Evolutionary conservation across 345 rosid species (phyloP).

Genomic region (Brassica napus): Da-Ae NC_063450.1:43342001-43342500

Average conservation of each 20-base stretch:
- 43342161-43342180: slow-evolving; percentile 13
- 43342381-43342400: slow-evolving; percentile 10
- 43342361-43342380: slow-evolving; percentile 33
- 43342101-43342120: background rate
- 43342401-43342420: slow-evolving; percentile 6
- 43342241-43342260: background rate
- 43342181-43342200: background rate
- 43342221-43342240: background rate
- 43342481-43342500: no score
- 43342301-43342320: slow-evolving; percentile 21
- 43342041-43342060: slow-evolving; percentile 6
- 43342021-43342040: slow-evolving; percentile 21
- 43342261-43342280: background rate
- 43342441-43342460: background rate
- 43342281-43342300: background rate
- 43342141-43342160: background rate
- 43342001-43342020: slow-evolving; percentile 30
- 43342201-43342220: slow-evolving; percentile 22
- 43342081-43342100: background rate
- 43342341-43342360: slow-evolving; percentile 11
- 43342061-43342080: slow-evolving; percentile 22
- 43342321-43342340: slow-evolving; percentile 11
- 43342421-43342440: background rate
- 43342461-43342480: background rate
- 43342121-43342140: background rate